Evolutionary conservation across 176 grass and related monocot species (phyloP).

Genomic region (Ensete ventricosum): DNA sequence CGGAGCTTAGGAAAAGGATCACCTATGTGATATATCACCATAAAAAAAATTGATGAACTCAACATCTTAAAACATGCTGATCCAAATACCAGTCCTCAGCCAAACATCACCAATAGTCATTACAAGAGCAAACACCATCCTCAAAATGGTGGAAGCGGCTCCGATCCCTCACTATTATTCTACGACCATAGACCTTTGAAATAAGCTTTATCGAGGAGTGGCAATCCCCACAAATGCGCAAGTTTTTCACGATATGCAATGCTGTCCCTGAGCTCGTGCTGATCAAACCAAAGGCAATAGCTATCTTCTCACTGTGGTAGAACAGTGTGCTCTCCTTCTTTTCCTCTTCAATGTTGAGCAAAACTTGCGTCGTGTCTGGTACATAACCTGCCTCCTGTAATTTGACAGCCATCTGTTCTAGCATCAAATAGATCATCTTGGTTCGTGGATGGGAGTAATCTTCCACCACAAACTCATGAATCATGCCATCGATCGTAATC

Average conservation of each 20-base stretch:
- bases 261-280: conserved; percentile 2
- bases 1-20: no score
- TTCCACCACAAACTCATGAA: conserved; percentile 24
- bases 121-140: conserved; percentile 15
- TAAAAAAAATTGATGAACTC: no score
- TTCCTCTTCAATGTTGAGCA: conserved; percentile 13
- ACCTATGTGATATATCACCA: no score
- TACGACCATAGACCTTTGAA: conserved; percentile 16
- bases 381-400: conserved; percentile 6
- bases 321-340: conserved; percentile 11
- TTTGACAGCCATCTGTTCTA: conserved; percentile 12
- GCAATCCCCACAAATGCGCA: conserved; percentile 19
- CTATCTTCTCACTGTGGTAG: conserved; percentile 25
- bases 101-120: conserved; percentile 15
- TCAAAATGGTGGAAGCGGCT: conserved; percentile 26
- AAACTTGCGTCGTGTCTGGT: conserved; percentile 11
- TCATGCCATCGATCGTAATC: conserved; percentile 18
- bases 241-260: conserved; percentile 21
- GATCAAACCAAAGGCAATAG: conserved; percentile 21
- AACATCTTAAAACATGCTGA: no score
- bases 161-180: conserved; percentile 20
- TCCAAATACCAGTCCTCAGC: no score
- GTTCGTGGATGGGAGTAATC: conserved; percentile 6
- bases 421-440: conserved; percentile 11
- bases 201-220: conserved; percentile 21